phyloP scores from a whole-genome alignment of 257 asterid species.

The Fraxinus americana region DNA sequence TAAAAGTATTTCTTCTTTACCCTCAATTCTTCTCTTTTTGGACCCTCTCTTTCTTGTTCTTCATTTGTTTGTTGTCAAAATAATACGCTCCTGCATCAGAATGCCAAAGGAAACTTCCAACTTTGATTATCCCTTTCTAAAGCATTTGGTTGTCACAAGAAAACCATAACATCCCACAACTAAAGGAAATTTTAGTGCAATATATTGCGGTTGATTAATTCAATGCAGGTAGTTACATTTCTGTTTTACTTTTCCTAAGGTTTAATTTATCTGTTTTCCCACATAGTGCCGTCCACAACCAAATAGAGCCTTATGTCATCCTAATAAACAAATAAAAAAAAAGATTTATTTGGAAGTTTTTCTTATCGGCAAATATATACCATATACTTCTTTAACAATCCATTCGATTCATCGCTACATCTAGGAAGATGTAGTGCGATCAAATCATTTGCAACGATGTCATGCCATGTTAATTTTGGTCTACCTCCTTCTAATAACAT shows the following conservation, averaged over 20 bases:
- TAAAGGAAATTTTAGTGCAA: background rate
- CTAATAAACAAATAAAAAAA: background rate
- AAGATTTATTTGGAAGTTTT: background rate
- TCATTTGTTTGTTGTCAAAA: too few species aligned
- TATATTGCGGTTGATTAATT: background rate
- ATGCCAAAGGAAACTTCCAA: background rate
- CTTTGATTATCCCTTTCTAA: background rate
- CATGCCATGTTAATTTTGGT: background rate
- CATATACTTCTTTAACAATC: background rate
- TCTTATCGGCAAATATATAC: background rate
- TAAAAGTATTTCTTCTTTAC: too few species aligned
- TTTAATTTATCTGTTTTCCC: background rate
- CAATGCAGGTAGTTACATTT: background rate
- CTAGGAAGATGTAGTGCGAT: background rate
- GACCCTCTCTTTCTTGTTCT: too few species aligned
- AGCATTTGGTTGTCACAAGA: background rate
- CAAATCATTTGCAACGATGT: background rate
- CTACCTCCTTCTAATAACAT: background rate
- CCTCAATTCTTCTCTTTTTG: too few species aligned
- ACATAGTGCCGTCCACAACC: background rate
- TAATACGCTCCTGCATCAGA: too few species aligned
- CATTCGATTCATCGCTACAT: background rate
- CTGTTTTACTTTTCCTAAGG: background rate
- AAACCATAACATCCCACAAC: background rate
- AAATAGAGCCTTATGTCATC: background rate